A percentile compares a stretch with the other conserved stretches of the same genome.
Conservation (phyloP, 2,329 filamentous ascomycete species). For the Stagonosporopsis tanaceti region DNA sequence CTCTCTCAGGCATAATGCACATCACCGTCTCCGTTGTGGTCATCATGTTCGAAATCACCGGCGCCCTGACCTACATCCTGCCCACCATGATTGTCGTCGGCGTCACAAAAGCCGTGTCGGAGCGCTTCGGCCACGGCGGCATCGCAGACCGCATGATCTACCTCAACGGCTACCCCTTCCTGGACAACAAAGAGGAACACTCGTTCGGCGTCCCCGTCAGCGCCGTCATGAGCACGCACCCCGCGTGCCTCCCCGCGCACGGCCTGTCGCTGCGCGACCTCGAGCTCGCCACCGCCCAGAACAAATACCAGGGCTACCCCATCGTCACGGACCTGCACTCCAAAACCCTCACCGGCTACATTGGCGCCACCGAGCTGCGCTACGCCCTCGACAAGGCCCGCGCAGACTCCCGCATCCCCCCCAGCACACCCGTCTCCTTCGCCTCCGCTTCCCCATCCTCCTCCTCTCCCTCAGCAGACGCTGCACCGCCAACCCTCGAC, state of each 20-base stretch:
- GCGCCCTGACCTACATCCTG: slow-evolving; percentile 95
- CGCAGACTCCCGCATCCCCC: slow-evolving; percentile 62
- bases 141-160: slow-evolving; percentile 99
- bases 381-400: slow-evolving; percentile 87
- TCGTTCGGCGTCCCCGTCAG: slow-evolving; percentile 95
- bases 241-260: slow-evolving; percentile 75
- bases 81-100: slow-evolving; percentile 99
- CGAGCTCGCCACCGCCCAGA: slow-evolving; percentile 77
- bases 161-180: slow-evolving; percentile 96
- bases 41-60: slow-evolving; percentile 99
- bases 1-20: slow-evolving; percentile 96
- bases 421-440: slow-evolving; percentile 71
- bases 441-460: slow-evolving; percentile 10
- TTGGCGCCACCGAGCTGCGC: slow-evolving; percentile 87
- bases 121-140: slow-evolving; percentile 91
- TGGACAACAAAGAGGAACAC: slow-evolving; percentile 97
- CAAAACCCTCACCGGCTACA: slow-evolving; percentile 85
- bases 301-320: slow-evolving; percentile 90
- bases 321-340: slow-evolving; percentile 78
- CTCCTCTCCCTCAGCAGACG: no score
- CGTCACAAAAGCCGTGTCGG: slow-evolving; percentile 91
- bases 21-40: slow-evolving; percentile 96
- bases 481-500: slow-evolving; percentile 61
- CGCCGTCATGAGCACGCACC: slow-evolving; percentile 81
- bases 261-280: slow-evolving; percentile 80